These are phyloP conservation scores for Dichomitus squalens DNA, from an alignment of 1,284 basidiomycete species.

Conservation along the genomic window DNA sequence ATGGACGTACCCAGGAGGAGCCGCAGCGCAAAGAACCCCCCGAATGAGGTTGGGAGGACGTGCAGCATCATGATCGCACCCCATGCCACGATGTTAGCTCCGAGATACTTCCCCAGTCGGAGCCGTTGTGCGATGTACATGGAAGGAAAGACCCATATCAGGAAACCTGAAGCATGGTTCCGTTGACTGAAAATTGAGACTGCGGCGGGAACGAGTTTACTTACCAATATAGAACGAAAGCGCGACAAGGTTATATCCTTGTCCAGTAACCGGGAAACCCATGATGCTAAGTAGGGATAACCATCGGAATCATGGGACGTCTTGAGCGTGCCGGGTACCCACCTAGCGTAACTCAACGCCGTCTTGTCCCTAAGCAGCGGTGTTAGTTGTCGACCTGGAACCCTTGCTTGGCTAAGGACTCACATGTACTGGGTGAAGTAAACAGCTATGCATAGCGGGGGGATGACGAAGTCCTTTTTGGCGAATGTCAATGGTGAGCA, in stretches of 20 bases:
- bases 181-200: not conserved
- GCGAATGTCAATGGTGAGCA: not conserved
- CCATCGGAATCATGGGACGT: not conserved
- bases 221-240: conserved; percentile 65
- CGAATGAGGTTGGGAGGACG: conserved; percentile 57
- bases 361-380: conserved; percentile 57
- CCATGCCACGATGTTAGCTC: conserved; percentile 64
- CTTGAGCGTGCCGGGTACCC: not conserved
- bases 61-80: conserved; percentile 65
- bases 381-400: not conserved
- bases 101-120: conserved; percentile 63
- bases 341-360: conserved; percentile 69
- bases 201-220: not conserved
- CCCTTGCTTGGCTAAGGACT: conserved; percentile 19
- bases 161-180: conserved; percentile 44
- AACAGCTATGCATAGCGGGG: conserved; percentile 62
- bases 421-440: conserved; percentile 70
- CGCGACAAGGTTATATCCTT: conserved; percentile 68
- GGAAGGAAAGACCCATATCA: conserved; percentile 69
- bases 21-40: conserved; percentile 62
- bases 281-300: conserved; percentile 48
- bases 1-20: conserved; percentile 55
- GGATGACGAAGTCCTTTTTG: conserved; percentile 55
- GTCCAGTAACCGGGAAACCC: conserved; percentile 66
- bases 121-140: conserved; percentile 66